A percentile compares a stretch with the other conserved stretches of the same genome.
Evolutionary conservation across 2,329 filamentous ascomycete species (phyloP).

Genomic region (Curvularia sp.): DNA sequence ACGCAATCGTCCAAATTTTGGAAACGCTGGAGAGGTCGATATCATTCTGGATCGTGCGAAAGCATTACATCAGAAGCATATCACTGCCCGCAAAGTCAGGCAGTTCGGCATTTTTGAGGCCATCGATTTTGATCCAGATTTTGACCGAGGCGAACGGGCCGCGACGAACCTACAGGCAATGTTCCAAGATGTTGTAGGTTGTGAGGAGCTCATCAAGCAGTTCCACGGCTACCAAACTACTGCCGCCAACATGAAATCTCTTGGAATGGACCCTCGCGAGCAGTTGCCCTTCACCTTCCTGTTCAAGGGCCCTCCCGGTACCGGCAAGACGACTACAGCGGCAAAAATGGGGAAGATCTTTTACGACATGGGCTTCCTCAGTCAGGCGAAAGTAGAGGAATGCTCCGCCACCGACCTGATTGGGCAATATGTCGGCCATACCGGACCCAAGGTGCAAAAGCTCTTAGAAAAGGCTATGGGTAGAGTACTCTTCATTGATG

Average conservation of each 20-base stretch:
- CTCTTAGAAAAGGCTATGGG: slow-evolving; percentile 69
- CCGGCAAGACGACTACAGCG: slow-evolving; percentile 73
- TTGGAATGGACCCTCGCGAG: slow-evolving; percentile 63
- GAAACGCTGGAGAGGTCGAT: slow-evolving; percentile 78
- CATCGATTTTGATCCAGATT: slow-evolving; percentile 67
- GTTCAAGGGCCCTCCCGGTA: slow-evolving; percentile 67
- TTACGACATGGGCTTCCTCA: slow-evolving; percentile 75
- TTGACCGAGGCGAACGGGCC: slow-evolving; percentile 59
- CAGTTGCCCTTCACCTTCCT: slow-evolving; percentile 72
- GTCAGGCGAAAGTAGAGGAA: slow-evolving; percentile 66
- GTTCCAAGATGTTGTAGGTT: slow-evolving; percentile 67
- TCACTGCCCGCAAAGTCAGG: slow-evolving; percentile 38
- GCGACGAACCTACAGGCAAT: slow-evolving; percentile 57
- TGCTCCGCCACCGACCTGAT: slow-evolving; percentile 73
- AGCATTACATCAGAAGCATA: slow-evolving; percentile 56
- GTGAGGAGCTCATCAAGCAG: slow-evolving; percentile 61
- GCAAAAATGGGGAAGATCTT: slow-evolving; percentile 76
- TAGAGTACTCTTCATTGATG: slow-evolving; percentile 73
- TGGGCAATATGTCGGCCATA: slow-evolving; percentile 73
- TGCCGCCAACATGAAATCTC: slow-evolving; percentile 59
- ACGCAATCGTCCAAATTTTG: slow-evolving; percentile 70
- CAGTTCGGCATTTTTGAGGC: slow-evolving; percentile 50
- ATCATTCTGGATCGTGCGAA: slow-evolving; percentile 69
- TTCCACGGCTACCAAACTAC: slow-evolving; percentile 64
- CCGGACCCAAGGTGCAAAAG: slow-evolving; percentile 69